phyloP scores from a whole-genome alignment of 2,329 filamentous ascomycete species.

The Tolypocladium sp. region DNA sequence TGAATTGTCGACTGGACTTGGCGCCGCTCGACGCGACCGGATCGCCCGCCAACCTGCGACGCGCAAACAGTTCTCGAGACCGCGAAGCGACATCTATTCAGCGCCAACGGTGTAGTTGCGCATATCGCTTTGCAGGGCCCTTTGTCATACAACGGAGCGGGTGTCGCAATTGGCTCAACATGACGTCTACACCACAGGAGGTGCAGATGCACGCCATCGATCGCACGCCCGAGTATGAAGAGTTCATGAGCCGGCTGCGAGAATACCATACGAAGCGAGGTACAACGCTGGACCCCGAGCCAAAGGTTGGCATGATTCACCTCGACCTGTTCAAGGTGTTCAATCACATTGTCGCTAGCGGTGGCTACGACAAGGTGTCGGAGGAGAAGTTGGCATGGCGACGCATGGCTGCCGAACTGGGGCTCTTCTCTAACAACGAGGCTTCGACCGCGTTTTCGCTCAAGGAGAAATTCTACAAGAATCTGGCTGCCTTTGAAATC shows the following conservation, averaged over 20 bases:
- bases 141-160: background rate
- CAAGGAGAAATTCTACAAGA: slow-evolving; percentile 85
- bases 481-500: slow-evolving; percentile 82
- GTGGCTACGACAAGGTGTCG: slow-evolving; percentile 79
- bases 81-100: background rate
- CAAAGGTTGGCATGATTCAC: slow-evolving; percentile 68
- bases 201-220: slow-evolving; percentile 39
- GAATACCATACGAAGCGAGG: slow-evolving; percentile 73
- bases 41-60: background rate
- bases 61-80: background rate
- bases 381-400: slow-evolving; percentile 82
- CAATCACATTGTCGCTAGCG: slow-evolving; percentile 64
- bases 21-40: background rate
- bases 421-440: slow-evolving; percentile 64
- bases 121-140: background rate
- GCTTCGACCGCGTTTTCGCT: slow-evolving; percentile 78
- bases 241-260: slow-evolving; percentile 66
- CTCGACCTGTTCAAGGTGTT: slow-evolving; percentile 74
- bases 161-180: slow-evolving; percentile 1
- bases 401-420: slow-evolving; percentile 66
- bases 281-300: slow-evolving; percentile 69
- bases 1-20: background rate
- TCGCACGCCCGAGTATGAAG: slow-evolving; percentile 61
- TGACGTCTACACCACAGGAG: slow-evolving; percentile 21
- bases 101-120: background rate